Base-by-base conservation (phyloP, 768 basidiomycete species). In the Auricularia sp. region DNA sequence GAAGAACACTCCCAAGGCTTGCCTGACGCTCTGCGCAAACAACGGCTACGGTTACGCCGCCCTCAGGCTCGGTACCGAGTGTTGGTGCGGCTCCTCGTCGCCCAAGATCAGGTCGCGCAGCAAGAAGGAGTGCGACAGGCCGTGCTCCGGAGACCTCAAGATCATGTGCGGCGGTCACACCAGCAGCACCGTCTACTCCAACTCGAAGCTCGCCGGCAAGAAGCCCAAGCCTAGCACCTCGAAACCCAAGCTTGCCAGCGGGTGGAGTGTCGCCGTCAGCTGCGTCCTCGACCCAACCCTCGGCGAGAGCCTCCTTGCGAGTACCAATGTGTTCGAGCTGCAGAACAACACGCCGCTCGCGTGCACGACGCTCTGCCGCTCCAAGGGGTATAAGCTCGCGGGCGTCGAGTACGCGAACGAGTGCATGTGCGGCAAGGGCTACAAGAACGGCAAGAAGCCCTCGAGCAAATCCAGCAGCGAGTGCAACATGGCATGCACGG, bases 11-110 rank as follows among this genome's bases (percentile, higher is more conserved):
- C 56, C 56, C 16, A 35, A 59, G 34, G 34, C 24, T 5, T 59
- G 56, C 56, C 29, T 35, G 6, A 35, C 56, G 6, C 56, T 29
- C 56, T 59, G 56, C 34, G 56, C 24, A 24, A 29, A 59, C 16
- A 35, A 59, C 34, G 56, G 56, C 5, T 59, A 59, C 56, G 56
- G 56, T 18, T 59, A 59, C 56, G 56, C 56, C 13, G 56, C 56
- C 3, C 29, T 59, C 7, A 21, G 56, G 11, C 13, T 29, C 29
- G 56, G 56, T 18, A 35, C 34, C 34, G 56, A 59, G 56, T 59
- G 56, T 18, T 59, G 24, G 29, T 59, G 56, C 34, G 34, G 56
- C 29, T 24, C 11, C 8, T 35, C 24, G 56, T 14, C 14, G 29
- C 56, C 56, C 24, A 34, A 29, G 56, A 59, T 59, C 34, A 11